Conservation (phyloP, 768 basidiomycete genomes). For the Hysterangium stoloniferum region DNA sequence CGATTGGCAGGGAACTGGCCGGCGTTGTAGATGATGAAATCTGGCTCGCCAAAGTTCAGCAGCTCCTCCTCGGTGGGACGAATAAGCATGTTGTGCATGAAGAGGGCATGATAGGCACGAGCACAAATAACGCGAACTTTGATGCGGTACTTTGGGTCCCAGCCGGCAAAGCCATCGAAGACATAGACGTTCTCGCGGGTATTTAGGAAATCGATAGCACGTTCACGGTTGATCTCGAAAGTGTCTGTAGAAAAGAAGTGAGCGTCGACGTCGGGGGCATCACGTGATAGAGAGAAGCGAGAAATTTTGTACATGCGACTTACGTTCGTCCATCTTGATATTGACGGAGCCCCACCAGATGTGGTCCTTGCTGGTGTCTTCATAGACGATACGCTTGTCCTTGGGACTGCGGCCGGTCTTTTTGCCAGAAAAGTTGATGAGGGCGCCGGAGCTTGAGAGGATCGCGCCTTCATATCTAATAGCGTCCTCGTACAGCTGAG, state of each 20-base stretch:
- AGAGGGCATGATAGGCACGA: conserved; percentile 95
- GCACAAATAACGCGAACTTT: conserved; percentile 99
- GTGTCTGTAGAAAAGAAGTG: conserved; percentile 52
- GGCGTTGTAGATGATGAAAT: conserved; percentile 99
- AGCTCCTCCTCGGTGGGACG: conserved; percentile 95
- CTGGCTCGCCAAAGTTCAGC: conserved; percentile 90
- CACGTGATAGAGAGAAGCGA: conserved; percentile 4
- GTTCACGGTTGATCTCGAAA: conserved; percentile 98
- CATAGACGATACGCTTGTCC: conserved; percentile 99
- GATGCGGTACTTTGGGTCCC: conserved; percentile 99
- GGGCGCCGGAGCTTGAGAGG: conserved; percentile 89
- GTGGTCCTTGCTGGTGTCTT: conserved; percentile 92
- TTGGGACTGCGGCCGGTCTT: conserved; percentile 98
- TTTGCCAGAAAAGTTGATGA: conserved; percentile 99
- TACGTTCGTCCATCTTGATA: conserved; percentile 97
- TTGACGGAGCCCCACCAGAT: conserved; percentile 99
- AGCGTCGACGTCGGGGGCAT: conserved; percentile 2
- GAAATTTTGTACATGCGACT: conserved; percentile 22
- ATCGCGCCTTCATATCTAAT: conserved; percentile 98
- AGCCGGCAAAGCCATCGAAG: conserved; percentile 93
- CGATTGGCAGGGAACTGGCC: conserved; percentile 99
- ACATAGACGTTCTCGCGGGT: conserved; percentile 98
- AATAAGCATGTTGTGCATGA: conserved; percentile 99
- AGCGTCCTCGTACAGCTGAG: conserved; percentile 94
- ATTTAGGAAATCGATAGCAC: conserved; percentile 98